Evolutionary conservation across 2,329 filamentous ascomycete species (phyloP), one percentile per base, ranked within the genome.

Genomic region (Hirsutella minnesotensis): DNA sequence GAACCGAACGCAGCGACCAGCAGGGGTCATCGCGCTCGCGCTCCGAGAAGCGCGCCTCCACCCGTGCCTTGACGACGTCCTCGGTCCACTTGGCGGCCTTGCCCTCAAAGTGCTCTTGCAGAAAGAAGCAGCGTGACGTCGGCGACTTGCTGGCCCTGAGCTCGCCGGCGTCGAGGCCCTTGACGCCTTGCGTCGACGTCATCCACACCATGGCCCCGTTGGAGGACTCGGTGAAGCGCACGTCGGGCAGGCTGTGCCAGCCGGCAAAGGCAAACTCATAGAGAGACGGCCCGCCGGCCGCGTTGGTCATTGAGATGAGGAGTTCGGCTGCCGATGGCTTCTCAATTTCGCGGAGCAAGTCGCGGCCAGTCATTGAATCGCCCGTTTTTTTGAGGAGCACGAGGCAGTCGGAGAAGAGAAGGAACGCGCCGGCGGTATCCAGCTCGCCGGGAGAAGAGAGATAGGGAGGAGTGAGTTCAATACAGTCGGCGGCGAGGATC

Each of bases 1-100:
- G 75, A 13, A 78, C 73, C 18, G 80, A 83, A 31, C 87, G 77
- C 27, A 94, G 73, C 27, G 84, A 84, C 88, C 87, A 95, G 52
- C 75, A 79, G 15, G 80, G 73, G 45, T 82, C 77, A 59, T 95
- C 87, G 45, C 89, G 78, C 64, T 95, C 86, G n/a, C 68, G 60
- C 57, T 95, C 88, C 1, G 84, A 68, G 54, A 94, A 95, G 10
- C 89, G 77, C 5, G 81, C 83, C 62, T 95, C 90, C 13, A 95
- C 79, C 49, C 82, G 79, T 9, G 89, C 88, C 63, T 90, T 94
- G 39, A 81, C 78, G 12, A 95, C 72, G 49, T 96, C 92, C 62
- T 96, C 90, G 22, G 79, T 79, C 62, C 86, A 81, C 47, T 82
- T 85, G 16, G 71, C 67, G 1, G 83, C 86, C 58, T 81, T 89